Percentiles rank a stretch among this genome's conserved stretches.
Conservation (phyloP, 2,329 filamentous ascomycete genomes). For the Emergomyces pasteurianus region DNA sequence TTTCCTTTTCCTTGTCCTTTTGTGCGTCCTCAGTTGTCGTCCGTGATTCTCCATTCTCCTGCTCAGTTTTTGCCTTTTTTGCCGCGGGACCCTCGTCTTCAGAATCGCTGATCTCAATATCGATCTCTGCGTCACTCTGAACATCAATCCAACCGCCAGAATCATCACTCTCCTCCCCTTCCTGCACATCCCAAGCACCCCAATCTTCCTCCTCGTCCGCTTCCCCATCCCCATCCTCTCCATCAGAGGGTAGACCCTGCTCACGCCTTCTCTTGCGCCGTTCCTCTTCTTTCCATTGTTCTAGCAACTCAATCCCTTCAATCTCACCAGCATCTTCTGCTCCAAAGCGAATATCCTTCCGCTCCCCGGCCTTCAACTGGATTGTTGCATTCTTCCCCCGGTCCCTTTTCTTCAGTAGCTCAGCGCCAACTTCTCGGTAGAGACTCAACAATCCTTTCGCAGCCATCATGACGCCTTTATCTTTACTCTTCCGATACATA, state of each 20-base stretch:
- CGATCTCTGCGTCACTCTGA: slow-evolving; percentile 66
- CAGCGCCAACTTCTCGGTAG: slow-evolving; percentile 82
- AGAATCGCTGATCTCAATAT: slow-evolving; percentile 58
- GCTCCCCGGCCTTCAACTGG: slow-evolving; percentile 61
- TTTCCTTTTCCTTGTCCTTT: slow-evolving; percentile 31
- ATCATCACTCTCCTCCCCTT: slow-evolving; percentile 50
- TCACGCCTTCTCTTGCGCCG: slow-evolving; percentile 59
- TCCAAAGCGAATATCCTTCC: slow-evolving; percentile 67
- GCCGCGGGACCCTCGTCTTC: slow-evolving; percentile 57
- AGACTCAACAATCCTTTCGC: slow-evolving; percentile 82
- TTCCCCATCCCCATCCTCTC: slow-evolving; percentile 48
- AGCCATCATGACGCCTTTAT: slow-evolving; percentile 99
- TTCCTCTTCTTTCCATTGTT: slow-evolving; percentile 89
- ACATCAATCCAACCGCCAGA: slow-evolving; percentile 93
- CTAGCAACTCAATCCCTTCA: slow-evolving; percentile 81
- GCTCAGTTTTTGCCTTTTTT: slow-evolving; percentile 50
- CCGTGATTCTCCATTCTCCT: slow-evolving; percentile 18
- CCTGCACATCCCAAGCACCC: slow-evolving; percentile 47
- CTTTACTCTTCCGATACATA: slow-evolving; percentile 92
- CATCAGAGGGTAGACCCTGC: slow-evolving; percentile 52
- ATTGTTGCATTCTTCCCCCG: slow-evolving; percentile 86
- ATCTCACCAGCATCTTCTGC: slow-evolving; percentile 71
- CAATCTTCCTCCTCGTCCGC: slow-evolving; percentile 47
- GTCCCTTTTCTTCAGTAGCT: slow-evolving; percentile 79
- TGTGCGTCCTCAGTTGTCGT: slow-evolving; percentile 23